Percentiles rank a stretch among this genome's conserved stretches.
These are phyloP conservation scores for Postia placenta DNA, from an alignment of 768 basidiomycete species.

Conservation along the genomic window DNA sequence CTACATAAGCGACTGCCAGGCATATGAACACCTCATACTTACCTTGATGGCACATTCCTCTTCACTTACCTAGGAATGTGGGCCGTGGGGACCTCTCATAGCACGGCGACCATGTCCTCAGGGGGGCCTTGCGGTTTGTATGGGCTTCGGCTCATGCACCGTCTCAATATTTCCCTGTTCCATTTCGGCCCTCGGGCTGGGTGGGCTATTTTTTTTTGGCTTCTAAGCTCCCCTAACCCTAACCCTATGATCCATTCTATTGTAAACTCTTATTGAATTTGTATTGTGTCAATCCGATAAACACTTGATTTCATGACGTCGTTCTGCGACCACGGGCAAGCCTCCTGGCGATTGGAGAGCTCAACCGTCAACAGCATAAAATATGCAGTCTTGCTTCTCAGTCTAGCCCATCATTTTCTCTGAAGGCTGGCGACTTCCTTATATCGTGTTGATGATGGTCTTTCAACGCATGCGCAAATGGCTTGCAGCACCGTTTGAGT, in stretches of 20 bases:
- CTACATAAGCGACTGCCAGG: conserved; percentile 5
- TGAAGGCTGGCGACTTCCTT: too few species aligned
- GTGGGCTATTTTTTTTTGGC: conserved; percentile 34
- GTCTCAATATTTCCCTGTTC: conserved; percentile 42
- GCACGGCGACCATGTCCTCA: conserved; percentile 53
- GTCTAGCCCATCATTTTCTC: too few species aligned
- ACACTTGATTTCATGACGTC: too few species aligned
- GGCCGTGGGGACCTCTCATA: conserved; percentile 35
- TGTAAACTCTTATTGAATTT: not conserved
- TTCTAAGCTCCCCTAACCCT: conserved; percentile 21
- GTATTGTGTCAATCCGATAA: too few species aligned
- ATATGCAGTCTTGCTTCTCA: too few species aligned
- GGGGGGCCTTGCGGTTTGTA: conserved; percentile 38
- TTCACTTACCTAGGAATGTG: conserved; percentile 30
- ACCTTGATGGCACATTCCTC: conserved; percentile 29
- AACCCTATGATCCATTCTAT: conserved; percentile 15
- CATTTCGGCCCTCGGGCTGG: conserved; percentile 48
- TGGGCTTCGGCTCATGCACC: conserved; percentile 33
- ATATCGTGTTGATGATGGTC: too few species aligned
- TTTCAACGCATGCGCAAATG: not conserved
- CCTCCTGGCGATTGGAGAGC: too few species aligned
- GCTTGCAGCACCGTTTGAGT: not conserved
- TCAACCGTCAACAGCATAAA: too few species aligned
- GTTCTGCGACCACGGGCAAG: too few species aligned
- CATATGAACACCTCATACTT: conserved; percentile 22